Evolutionary conservation across 176 grass and related monocot species (phyloP).

Genomic region (Ensete ventricosum): DNA sequence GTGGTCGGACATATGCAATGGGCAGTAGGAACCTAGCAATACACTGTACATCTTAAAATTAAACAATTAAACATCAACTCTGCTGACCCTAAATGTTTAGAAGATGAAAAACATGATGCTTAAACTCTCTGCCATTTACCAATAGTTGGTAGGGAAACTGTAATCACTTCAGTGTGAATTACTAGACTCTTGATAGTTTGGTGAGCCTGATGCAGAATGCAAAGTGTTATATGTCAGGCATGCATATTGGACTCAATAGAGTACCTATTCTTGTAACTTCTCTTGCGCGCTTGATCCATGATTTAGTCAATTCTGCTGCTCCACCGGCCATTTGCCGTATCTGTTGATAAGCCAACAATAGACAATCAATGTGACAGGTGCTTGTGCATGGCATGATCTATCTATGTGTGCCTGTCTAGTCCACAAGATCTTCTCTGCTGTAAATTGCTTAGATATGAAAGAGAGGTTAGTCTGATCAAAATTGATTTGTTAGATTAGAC

Average conservation of each 20-base stretch:
- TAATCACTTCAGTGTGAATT: too few relatives aligned
- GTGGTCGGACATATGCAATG: not conserved
- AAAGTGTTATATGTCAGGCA: not conserved
- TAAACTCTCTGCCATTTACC: too few relatives aligned
- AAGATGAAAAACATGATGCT: not conserved
- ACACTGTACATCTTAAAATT: not conserved
- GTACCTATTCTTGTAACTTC: conserved; percentile 56
- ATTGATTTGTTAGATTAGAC: too few relatives aligned
- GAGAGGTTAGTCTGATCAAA: too few relatives aligned
- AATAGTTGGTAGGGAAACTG: too few relatives aligned
- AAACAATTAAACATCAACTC: not conserved
- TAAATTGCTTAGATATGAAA: not conserved
- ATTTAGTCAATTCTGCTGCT: conserved; percentile 67
- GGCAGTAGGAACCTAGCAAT: not conserved
- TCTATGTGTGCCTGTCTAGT: not conserved
- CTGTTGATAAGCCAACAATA: conserved; percentile 38
- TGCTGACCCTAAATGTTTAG: not conserved
- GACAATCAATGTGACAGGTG: conserved; percentile 11
- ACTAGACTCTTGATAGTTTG: too few relatives aligned
- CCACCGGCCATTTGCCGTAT: conserved; percentile 50
- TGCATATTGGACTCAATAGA: not conserved
- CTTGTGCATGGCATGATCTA: not conserved
- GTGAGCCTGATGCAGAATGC: too few relatives aligned
- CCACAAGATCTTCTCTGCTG: not conserved
- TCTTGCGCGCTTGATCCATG: conserved; percentile 58